Conservation (phyloP, 108 stramenopile species). For the Licmophora abbreviata region DNA sequence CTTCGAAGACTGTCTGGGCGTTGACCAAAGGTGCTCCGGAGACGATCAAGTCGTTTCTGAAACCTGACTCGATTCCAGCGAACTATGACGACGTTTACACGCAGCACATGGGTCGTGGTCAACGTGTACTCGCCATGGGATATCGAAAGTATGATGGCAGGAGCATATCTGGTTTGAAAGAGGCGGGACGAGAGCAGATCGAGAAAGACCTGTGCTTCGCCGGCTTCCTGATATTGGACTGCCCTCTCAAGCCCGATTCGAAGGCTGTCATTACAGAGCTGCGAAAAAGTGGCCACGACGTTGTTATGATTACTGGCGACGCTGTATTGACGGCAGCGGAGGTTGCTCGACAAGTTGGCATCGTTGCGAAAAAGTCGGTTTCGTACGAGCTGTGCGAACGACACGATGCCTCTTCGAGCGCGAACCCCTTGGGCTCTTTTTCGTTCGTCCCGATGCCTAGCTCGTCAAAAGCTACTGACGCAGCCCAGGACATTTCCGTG, state of each 20-base stretch:
- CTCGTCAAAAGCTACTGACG: not conserved
- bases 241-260: slow-evolving; percentile 90
- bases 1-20: slow-evolving; percentile 27
- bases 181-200: slow-evolving; percentile 33
- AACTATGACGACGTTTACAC: slow-evolving; percentile 68
- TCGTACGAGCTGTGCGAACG: slow-evolving; percentile 20
- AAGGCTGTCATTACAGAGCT: slow-evolving; percentile 78
- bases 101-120: slow-evolving; percentile 79
- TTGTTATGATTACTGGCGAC: slow-evolving; percentile 97
- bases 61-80: slow-evolving; percentile 46
- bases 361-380: slow-evolving; percentile 28
- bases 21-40: slow-evolving; percentile 96
- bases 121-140: slow-evolving; percentile 83
- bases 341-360: slow-evolving; percentile 83
- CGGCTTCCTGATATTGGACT: slow-evolving; percentile 91
- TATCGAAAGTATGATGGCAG: slow-evolving; percentile 30
- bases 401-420: not conserved
- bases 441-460: slow-evolving; percentile 2
- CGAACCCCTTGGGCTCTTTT: not conserved
- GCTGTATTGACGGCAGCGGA: slow-evolving; percentile 88
- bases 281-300: slow-evolving; percentile 42
- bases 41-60: slow-evolving; percentile 56
- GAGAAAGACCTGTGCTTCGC: slow-evolving; percentile 76
- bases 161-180: slow-evolving; percentile 10
- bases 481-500: slow-evolving; percentile 15